Percentiles rank a stretch among this genome's conserved stretches.
Conservation (phyloP, 306 rosid species). For the Albizia julibrissin region DNA sequence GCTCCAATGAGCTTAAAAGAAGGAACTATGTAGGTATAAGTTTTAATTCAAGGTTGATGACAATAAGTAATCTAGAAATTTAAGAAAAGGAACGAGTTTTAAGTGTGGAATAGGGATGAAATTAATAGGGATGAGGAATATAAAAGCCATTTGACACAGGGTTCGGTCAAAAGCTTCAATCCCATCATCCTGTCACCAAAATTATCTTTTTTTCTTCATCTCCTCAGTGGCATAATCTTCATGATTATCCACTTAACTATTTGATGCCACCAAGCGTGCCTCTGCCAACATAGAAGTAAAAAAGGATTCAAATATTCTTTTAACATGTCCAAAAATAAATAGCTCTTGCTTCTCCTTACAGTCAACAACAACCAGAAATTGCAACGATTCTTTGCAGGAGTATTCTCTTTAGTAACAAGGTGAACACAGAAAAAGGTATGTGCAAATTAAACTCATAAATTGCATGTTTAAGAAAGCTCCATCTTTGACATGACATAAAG, state of each 20-base stretch:
- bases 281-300: background rate
- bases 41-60: too few relatives aligned
- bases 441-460: background rate
- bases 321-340: background rate
- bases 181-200: background rate
- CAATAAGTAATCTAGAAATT: too few relatives aligned
- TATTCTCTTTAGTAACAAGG: background rate
- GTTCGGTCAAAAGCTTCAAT: constrained; percentile 6
- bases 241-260: background rate
- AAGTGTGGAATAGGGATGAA: background rate
- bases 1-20: too few relatives aligned
- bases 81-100: too few relatives aligned
- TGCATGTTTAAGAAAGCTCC: background rate
- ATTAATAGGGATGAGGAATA: background rate
- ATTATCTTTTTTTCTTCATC: background rate
- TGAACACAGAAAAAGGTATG: background rate
- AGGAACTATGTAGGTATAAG: too few relatives aligned
- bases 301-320: background rate
- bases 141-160: background rate
- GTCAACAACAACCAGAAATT: background rate
- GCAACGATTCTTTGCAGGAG: background rate
- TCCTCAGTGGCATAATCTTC: background rate
- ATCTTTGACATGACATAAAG: background rate
- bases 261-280: background rate
- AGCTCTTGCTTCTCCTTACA: background rate